Evolutionary conservation across 176 grass and related monocot species (phyloP), one percentile per base, ranked within the genome.

Genomic region (Stipa capillata): DNA sequence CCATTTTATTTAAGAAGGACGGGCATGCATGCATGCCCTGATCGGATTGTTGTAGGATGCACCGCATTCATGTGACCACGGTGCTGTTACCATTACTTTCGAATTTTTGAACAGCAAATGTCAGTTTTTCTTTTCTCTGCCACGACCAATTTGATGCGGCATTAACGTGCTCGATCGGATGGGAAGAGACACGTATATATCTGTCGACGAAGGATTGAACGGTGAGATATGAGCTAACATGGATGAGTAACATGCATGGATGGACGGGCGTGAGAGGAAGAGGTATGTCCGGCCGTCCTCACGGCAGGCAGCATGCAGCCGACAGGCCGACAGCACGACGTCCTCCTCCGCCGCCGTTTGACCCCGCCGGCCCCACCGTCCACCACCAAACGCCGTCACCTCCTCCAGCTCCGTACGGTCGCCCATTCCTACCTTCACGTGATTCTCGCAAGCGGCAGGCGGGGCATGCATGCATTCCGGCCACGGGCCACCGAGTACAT

Each of bases 291-390:
- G n/a, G n/a, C n/a, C n/a, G 43, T 68, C 79, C 74, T 86, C 68
- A 89, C 72, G 90, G 47, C 48, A 6, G 49, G 20, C 48, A 51
- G 81, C 53, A 25, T 3, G 7, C 69, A 64, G 63, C 84, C 77
- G 84, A 86, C 86, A 86, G 27, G 33, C 86, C 79, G 83, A 89
- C 90, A 93, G 20, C 57, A 48, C 63, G 78, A 89, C 83, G 79
- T 84, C 83, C 83, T 82, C 31, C 32, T 76, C 79, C 75, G 87
- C 87, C 90, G 90, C 83, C 52, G 52, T 55, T 73, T 70, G 65
- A 43, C 65, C 27, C 37, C n/a, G n/a, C 6, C n/a, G 64, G 64
- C 12, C 64, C 36, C 65, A 68, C 21, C n/a, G n/a, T n/a, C n/a
- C 21, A 12, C 12, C 21, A 27, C n/a, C 37, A 68, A 68, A 68